Conservation (phyloP, 139 green algal genomes). For the Ostreobium quekettii region DNA sequence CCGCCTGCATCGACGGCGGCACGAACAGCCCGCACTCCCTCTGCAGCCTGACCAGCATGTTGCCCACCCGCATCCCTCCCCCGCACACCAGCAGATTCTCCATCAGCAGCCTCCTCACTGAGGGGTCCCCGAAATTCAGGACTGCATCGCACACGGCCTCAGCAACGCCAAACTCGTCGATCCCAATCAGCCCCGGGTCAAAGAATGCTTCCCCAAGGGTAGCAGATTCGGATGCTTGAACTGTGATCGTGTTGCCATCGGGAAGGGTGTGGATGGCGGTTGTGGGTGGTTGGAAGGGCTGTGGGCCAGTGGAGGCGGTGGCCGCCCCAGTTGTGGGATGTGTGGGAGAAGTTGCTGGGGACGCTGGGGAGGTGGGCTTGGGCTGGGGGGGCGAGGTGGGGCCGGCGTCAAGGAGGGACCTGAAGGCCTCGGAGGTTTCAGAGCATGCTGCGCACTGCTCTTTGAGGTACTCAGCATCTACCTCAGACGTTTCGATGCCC, state of each 20-base stretch:
- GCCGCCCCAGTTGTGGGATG: too few relatives aligned
- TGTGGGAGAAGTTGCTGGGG: too few relatives aligned
- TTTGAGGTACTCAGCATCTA: too few relatives aligned
- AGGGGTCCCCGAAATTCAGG: conserved; percentile 25
- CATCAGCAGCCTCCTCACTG: conserved; percentile 25
- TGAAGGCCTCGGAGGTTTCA: too few relatives aligned
- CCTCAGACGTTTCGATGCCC: too few relatives aligned
- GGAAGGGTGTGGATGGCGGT: conserved; percentile 44
- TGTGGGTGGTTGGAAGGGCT: too few relatives aligned
- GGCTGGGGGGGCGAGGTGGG: too few relatives aligned
- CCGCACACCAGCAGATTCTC: conserved; percentile 52
- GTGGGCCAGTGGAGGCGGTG: too few relatives aligned
- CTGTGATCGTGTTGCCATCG: conserved; percentile 41
- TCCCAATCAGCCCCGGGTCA: conserved; percentile 20
- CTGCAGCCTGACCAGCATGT: conserved; percentile 34
- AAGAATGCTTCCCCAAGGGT: conserved; percentile 47
- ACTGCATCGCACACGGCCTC: conserved; percentile 19
- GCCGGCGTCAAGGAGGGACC: too few relatives aligned
- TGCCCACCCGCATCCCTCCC: conserved; percentile 33
- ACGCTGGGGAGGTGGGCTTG: too few relatives aligned
- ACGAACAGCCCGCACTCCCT: conserved; percentile 27
- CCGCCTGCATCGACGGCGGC: conserved; percentile 23
- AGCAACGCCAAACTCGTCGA: conserved; percentile 24
- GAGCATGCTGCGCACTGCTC: too few relatives aligned
- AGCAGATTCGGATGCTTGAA: conserved; percentile 15